Conservation (phyloP, 169 alveolate genomes). For the Miamiensis avidus region DNA sequence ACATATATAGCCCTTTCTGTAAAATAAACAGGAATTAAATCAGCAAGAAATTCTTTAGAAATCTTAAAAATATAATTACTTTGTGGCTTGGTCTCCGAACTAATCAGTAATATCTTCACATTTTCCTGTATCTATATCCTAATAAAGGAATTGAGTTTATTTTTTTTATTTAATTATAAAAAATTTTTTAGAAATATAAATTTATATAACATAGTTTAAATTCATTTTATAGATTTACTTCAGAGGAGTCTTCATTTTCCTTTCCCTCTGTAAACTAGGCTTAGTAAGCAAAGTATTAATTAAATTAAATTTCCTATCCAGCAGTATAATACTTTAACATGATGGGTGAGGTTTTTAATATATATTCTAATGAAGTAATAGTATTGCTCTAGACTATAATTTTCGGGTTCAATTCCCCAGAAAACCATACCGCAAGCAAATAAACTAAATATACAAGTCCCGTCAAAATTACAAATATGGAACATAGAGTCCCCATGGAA, state of each 20-base stretch:
- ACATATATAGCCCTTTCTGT: too few species aligned
- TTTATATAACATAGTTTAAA: too few species aligned
- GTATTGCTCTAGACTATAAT: background rate
- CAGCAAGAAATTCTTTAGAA: too few species aligned
- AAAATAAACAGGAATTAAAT: too few species aligned
- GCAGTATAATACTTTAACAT: background rate
- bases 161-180: too few species aligned
- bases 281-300: too few species aligned
- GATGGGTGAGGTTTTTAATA: background rate
- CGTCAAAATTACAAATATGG: background rate
- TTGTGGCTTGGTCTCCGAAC: too few species aligned
- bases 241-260: background rate
- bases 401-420: background rate
- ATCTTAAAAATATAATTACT: too few species aligned
- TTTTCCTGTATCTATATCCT: too few species aligned
- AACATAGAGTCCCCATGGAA: background rate
- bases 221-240: background rate
- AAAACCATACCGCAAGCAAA: background rate
- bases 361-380: background rate
- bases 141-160: too few species aligned
- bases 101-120: too few species aligned
- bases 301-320: background rate
- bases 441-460: background rate
- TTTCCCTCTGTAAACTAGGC: background rate
- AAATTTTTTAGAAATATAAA: too few species aligned